Evolutionary conservation across 768 basidiomycete genomes (phyloP).

Genomic region (Lactarius sanguifluus): DNA sequence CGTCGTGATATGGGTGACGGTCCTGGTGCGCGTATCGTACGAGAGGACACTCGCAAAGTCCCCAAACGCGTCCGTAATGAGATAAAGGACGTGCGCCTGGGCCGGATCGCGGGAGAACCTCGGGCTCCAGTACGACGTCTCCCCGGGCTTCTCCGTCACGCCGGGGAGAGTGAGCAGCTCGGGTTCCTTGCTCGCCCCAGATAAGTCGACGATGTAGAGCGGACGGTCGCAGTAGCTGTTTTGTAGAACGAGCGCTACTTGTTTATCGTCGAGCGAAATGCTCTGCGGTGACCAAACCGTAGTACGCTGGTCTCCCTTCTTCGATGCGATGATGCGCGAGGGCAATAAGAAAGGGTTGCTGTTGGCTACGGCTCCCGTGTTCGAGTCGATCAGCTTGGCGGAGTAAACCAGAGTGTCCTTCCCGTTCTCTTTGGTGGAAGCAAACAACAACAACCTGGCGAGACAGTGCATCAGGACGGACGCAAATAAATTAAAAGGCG

Average conservation of each 20-base stretch:
- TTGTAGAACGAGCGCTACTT: slow-evolving; percentile 37
- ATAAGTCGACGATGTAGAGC: slow-evolving; percentile 39
- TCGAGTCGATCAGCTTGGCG: slow-evolving; percentile 36
- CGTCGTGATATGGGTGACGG: slow-evolving; percentile 42
- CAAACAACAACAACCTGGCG: slow-evolving; percentile 40
- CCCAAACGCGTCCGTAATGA: slow-evolving; percentile 41
- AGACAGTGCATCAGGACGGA: not conserved
- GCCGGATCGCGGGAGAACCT: slow-evolving; percentile 38
- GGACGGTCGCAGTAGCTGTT: slow-evolving; percentile 35
- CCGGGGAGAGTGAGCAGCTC: slow-evolving; percentile 39
- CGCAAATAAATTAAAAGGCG: not conserved
- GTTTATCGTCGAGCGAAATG: slow-evolving; percentile 43
- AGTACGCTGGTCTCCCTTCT: slow-evolving; percentile 33
- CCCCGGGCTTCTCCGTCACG: slow-evolving; percentile 36
- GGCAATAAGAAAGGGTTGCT: slow-evolving; percentile 37
- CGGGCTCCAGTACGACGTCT: slow-evolving; percentile 29
- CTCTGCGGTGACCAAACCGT: slow-evolving; percentile 36
- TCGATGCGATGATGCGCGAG: slow-evolving; percentile 39
- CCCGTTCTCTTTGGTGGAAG: slow-evolving; percentile 44
- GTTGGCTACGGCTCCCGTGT: slow-evolving; percentile 36
- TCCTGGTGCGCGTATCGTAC: slow-evolving; percentile 36
- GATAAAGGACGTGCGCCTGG: slow-evolving; percentile 36
- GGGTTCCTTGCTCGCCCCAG: slow-evolving; percentile 33
- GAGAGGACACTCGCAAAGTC: slow-evolving; percentile 41
- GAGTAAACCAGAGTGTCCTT: slow-evolving; percentile 42